Evolutionary conservation across 257 asterid species (phyloP).

Genomic region (Echium plantagineum): DNA sequence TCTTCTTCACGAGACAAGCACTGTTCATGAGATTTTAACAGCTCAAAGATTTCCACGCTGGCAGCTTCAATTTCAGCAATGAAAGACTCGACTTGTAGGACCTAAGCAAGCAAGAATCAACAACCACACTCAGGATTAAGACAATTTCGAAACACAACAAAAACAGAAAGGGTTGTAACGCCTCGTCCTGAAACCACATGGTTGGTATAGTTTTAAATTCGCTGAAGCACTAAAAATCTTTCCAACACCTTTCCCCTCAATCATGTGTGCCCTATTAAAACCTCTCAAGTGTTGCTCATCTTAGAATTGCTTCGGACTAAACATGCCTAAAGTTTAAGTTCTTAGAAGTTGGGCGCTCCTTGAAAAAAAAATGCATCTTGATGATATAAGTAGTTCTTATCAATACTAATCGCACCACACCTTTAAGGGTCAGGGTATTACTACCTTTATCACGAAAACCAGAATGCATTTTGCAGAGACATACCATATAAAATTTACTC

Average conservation of each 20-base stretch:
- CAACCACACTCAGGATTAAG: not conserved
- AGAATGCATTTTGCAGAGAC: constrained; percentile 7
- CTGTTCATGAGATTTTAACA: constrained; percentile 47
- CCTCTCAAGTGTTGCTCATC: too few species aligned
- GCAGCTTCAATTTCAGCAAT: constrained; percentile 29
- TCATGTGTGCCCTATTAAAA: too few species aligned
- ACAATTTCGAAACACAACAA: not conserved
- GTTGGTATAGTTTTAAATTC: too few species aligned
- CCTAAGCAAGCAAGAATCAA: constrained; percentile 39
- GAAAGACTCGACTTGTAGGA: constrained; percentile 62
- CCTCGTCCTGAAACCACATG: not conserved
- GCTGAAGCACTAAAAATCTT: too few species aligned
- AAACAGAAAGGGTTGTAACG: not conserved
- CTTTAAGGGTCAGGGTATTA: too few species aligned
- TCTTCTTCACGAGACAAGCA: constrained; percentile 35
- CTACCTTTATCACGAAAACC: not conserved
- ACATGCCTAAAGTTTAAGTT: too few species aligned
- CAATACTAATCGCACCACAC: too few species aligned
- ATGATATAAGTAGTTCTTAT: too few species aligned
- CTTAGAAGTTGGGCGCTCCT: too few species aligned
- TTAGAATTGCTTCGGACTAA: too few species aligned
- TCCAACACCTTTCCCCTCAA: too few species aligned
- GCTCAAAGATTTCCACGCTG: constrained; percentile 57
- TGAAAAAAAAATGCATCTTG: too few species aligned
- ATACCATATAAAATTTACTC: constrained; percentile 29